These are phyloP conservation scores for Mycena pura DNA, from an alignment of 768 basidiomycete genomes.

Conservation along the genomic window DNA sequence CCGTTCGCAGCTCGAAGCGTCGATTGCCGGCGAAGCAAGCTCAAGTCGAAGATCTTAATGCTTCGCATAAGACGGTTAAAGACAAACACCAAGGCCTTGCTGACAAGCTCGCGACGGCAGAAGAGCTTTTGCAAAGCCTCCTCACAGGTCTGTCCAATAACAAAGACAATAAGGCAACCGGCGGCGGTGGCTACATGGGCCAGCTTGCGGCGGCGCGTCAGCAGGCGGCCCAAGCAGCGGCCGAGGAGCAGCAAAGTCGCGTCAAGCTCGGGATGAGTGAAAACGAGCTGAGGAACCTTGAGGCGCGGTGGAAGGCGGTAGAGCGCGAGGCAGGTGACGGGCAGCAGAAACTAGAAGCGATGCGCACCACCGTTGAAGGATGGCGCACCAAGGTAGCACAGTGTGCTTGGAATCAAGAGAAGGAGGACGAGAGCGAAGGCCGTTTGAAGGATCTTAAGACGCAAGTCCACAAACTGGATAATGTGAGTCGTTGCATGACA, in stretches of 20 bases:
- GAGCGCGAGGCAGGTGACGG: conserved; percentile 85
- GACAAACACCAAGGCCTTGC: conserved; percentile 68
- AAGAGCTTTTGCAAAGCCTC: conserved; percentile 94
- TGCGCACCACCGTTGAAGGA: conserved; percentile 64
- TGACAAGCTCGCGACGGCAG: conserved; percentile 70
- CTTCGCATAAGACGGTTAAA: conserved; percentile 68
- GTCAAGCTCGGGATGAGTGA: conserved; percentile 78
- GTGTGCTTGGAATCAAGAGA: conserved; percentile 80
- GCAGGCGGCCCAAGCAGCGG: conserved; percentile 73
- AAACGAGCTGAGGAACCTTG: conserved; percentile 79
- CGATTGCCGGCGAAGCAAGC: conserved; percentile 64
- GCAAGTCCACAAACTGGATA: conserved; percentile 61
- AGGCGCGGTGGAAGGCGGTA: conserved; percentile 81
- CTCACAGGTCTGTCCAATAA: conserved; percentile 88
- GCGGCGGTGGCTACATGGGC: conserved; percentile 94
- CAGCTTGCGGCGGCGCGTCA: conserved; percentile 88
- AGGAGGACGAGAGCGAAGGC: conserved; percentile 65
- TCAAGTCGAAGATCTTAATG: conserved; percentile 62
- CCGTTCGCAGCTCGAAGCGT: conserved; percentile 56
- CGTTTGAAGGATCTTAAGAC: conserved; percentile 59
- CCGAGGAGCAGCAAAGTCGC: conserved; percentile 85
- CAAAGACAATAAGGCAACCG: conserved; percentile 60
- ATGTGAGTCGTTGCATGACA: conserved; percentile 55
- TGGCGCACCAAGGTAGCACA: conserved; percentile 57
- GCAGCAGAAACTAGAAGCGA: conserved; percentile 66